Percentiles rank a stretch among this genome's conserved stretches.
Evolutionary conservation across 2,329 filamentous ascomycete genomes (phyloP).

Genomic region (Lasiodiplodia gonubiensis): DNA sequence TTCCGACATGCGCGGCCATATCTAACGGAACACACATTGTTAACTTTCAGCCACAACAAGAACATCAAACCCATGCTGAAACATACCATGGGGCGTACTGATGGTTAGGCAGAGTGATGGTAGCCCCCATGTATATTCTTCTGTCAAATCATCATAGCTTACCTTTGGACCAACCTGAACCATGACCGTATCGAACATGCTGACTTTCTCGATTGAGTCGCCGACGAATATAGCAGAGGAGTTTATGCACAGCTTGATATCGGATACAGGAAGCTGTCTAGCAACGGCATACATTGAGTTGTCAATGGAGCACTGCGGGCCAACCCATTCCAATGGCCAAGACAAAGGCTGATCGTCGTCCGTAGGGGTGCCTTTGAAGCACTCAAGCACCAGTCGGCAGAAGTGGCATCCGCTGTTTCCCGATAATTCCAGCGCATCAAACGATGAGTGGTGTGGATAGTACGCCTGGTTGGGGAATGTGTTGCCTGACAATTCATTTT

Average conservation of each 20-base stretch:
- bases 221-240: neutral
- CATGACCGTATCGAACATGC: neutral
- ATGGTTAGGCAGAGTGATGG: neutral
- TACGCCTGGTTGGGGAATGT: neutral
- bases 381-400: neutral
- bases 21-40: neutral
- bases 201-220: neutral
- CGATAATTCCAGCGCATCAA: neutral
- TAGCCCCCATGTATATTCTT: neutral
- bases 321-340: neutral
- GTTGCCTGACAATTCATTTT: neutral
- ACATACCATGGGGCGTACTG: neutral
- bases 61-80: no score
- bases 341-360: neutral
- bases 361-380: neutral
- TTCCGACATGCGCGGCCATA: neutral
- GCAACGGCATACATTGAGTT: neutral
- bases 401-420: neutral
- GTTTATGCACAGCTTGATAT: conserved; percentile 1
- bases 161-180: neutral
- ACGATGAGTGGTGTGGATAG: neutral
- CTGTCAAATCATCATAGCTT: neutral
- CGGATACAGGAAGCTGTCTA: neutral
- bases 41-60: neutral
- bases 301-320: neutral